Evolutionary conservation across 73 alveolate genomes (phyloP), one percentile per base, ranked within the genome.

Genomic region (Effrenium voratum): DNA sequence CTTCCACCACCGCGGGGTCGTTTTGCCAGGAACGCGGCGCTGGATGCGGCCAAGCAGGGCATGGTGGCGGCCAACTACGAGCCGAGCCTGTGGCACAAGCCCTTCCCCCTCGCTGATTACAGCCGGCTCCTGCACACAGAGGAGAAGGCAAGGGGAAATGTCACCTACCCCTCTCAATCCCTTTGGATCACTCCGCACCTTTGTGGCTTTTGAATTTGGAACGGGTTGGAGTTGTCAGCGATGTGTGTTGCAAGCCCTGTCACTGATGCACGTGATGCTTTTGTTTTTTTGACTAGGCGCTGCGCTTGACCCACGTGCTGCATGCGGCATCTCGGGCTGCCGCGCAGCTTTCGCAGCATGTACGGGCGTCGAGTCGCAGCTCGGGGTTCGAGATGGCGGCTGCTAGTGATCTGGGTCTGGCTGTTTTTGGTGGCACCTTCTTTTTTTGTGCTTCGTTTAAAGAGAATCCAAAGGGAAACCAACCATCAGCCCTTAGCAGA

Each of bases 71-170:
- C 93, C 60, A 84, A 59, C 34, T 84, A 43, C 32, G 93, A 84
- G n/a, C 93, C 93, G 40, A 84, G 80, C 57, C 55, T 70, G 79
- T 84, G 93, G 93, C 77, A 52, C 43, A 84, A 84, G 32, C 77
- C 80, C 63, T 84, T 84, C 45, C 93, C 93, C 44, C 36, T 84
- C 60, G 90, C 90, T 22, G 90, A 84, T 32, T 84, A 50, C 80
- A 79, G 55, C 34, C 93, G 93, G n/a, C 63, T 84, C 41, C 93
- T 84, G 24, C 93, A 84, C 59, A 84, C 80, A 0, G 93, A 84
- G 44, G 93, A 84, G 93, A 84, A 84, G 80, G 93, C n/a, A 15
- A n/a, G n/a, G n/a, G n/a, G n/a, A n/a, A n/a, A n/a, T n/a, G n/a
- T n/a, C n/a, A n/a, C n/a, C n/a, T n/a, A n/a, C n/a, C n/a, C n/a